Conservation (phyloP, 768 basidiomycete genomes). For the Candolleomyces aberdarensis region DNA sequence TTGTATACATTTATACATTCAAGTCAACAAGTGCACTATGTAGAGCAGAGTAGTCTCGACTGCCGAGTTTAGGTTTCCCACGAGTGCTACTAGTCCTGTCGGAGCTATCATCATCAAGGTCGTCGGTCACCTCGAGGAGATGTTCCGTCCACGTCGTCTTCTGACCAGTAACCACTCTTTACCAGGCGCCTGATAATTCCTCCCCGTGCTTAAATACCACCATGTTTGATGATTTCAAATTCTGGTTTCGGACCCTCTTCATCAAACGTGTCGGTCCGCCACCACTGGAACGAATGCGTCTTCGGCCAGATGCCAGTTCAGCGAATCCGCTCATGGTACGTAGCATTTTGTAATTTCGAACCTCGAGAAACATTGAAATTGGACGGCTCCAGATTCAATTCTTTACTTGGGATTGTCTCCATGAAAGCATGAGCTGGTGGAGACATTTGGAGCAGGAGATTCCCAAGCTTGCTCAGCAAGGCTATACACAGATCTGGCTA, state of each 20-base stretch:
- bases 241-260: slow-evolving; percentile 12
- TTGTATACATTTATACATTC: slow-evolving; percentile 43
- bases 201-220: not conserved
- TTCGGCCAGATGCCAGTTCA: slow-evolving; percentile 45
- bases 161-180: not conserved
- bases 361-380: not conserved
- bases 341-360: not conserved
- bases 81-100: not conserved
- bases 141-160: not conserved
- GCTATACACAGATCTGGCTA: slow-evolving; percentile 80
- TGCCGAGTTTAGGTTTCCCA: not conserved
- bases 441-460: slow-evolving; percentile 64
- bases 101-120: not conserved
- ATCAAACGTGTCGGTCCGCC: slow-evolving; percentile 20
- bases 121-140: not conserved
- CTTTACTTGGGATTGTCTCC: slow-evolving; percentile 75
- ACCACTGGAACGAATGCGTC: slow-evolving; percentile 57
- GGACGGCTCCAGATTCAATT: slow-evolving; percentile 61
- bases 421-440: slow-evolving; percentile 74
- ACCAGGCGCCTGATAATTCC: not conserved
- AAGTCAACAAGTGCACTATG: slow-evolving; percentile 49
- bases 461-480: slow-evolving; percentile 59
- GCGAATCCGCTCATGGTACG: slow-evolving; percentile 70
- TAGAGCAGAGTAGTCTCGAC: slow-evolving; percentile 42
- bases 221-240: slow-evolving; percentile 14